phyloP scores from a whole-genome alignment of 176 grass and related monocot genomes.

The Oryza coarctata region DNA sequence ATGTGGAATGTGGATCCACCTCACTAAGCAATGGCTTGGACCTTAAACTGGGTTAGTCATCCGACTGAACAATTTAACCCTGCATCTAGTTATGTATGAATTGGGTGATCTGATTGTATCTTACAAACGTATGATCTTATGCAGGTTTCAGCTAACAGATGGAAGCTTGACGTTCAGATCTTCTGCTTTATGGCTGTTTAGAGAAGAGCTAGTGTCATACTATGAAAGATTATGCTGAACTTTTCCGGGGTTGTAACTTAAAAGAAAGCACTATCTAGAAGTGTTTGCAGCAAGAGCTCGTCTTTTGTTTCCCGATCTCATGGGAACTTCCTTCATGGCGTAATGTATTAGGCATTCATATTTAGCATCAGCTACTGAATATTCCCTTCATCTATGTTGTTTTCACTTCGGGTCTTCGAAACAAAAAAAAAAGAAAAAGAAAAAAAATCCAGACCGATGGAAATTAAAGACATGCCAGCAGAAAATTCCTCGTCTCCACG shows the following conservation, averaged over 20 bases:
- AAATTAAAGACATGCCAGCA: neutral
- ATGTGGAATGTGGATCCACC: slow-evolving; percentile 39
- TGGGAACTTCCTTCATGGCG: neutral
- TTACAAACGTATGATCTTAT: neutral
- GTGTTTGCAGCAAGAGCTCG: neutral
- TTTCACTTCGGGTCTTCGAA: too few species aligned
- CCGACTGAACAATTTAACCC: neutral
- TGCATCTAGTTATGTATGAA: neutral
- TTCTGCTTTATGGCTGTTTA: neutral
- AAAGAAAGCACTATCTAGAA: neutral
- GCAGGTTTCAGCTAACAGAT: slow-evolving; percentile 56
- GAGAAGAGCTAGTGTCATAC: neutral
- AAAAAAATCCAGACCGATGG: neutral
- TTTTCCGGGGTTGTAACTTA: neutral
- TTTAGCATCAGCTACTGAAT: neutral
- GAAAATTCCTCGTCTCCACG: neutral
- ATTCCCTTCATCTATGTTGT: neutral
- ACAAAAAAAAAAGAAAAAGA: neutral
- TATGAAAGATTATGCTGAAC: neutral
- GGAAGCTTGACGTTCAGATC: neutral
- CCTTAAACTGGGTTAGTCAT: slow-evolving; percentile 68
- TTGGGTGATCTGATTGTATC: neutral
- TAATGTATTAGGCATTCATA: neutral
- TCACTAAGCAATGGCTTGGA: slow-evolving; percentile 60
- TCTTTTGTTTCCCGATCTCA: neutral